Percentiles rank a stretch among this genome's conserved stretches.
phyloP scores from a whole-genome alignment of 306 rosid species.

The Gleditsia sinensis region DNA sequence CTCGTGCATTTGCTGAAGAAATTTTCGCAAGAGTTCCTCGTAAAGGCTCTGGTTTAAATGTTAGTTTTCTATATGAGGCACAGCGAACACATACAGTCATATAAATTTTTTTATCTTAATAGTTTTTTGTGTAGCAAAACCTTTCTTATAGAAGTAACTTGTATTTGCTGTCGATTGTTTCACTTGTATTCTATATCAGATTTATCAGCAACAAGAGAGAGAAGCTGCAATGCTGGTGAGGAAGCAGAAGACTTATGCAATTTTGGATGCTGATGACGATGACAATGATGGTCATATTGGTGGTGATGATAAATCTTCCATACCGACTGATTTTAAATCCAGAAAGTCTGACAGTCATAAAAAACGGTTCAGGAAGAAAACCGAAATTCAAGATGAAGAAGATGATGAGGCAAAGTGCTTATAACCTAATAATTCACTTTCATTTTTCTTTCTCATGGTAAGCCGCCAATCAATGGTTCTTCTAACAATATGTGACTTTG shows the following conservation, averaged over 20 bases:
- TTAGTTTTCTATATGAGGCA: slow-evolving; percentile 38
- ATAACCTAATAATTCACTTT: slow-evolving; percentile 36
- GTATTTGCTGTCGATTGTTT: slow-evolving; percentile 13
- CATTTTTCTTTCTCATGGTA: slow-evolving; percentile 35
- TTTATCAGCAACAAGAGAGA: slow-evolving; percentile 82
- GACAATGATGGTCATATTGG: slow-evolving; percentile 29
- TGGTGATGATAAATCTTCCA: slow-evolving; percentile 45
- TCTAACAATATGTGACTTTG: slow-evolving; percentile 36
- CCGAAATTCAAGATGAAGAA: slow-evolving; percentile 63
- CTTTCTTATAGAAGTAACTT: neutral
- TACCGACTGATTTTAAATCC: slow-evolving; percentile 39
- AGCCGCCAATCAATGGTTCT: slow-evolving; percentile 29
- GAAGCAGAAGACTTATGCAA: slow-evolving; percentile 72
- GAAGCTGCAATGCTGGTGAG: slow-evolving; percentile 78
- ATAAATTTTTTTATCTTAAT: neutral
- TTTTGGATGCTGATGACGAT: slow-evolving; percentile 74
- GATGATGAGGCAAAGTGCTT: slow-evolving; percentile 67
- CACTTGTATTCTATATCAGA: slow-evolving; percentile 48
- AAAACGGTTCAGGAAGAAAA: slow-evolving; percentile 79
- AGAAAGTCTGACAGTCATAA: slow-evolving; percentile 47
- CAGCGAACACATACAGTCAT: slow-evolving; percentile 4
- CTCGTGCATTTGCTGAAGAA: slow-evolving; percentile 70
- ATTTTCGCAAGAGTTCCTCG: slow-evolving; percentile 71
- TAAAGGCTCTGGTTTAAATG: slow-evolving; percentile 58
- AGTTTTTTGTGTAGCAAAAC: neutral